Base-by-base conservation (phyloP, 2,329 filamentous ascomycete species). In the Paecilomyces dactylethromorphus region DNA sequence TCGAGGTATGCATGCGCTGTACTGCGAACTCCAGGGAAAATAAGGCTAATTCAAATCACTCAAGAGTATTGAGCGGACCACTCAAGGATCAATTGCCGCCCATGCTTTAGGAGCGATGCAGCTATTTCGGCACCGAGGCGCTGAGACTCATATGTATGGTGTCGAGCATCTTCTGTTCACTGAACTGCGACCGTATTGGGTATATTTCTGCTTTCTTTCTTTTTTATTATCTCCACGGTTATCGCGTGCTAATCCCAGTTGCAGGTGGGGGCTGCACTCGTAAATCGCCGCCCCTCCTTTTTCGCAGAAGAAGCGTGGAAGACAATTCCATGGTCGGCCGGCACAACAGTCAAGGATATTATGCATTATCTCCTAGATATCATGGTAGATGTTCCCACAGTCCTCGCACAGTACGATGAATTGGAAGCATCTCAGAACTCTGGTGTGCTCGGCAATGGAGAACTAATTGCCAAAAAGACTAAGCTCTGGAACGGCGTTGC, bases 151-250 rank as follows among this genome's bases (percentile, higher is more conserved):
- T 59, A 70, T 75, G 55, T 71, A 72, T 58, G 74, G 74, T 1
- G 71, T 76, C 2, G 74, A 76, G 54, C 73, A 76, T 64, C 61
- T 73, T 3, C 57, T 75, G 6, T 76, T 73, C 53, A 71, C 72
- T 2, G 74, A 76, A 54, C 63, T 76, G 24, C 68, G 74, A 24
- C 73, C 74, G 12, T 76, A 75, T 55, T 75, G 72, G 73, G 73
- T 75, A 66, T 8, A 54, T 45, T n/a, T n/a, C n/a, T n/a, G n/a
- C 3, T 12, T 21, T 18, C 24, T 21, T 32, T n/a, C 13, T 35
- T 7, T 56, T 39, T 11, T n/a, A n/a, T 3, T n/a, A 22, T 3
- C 13, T 45, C 12, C 13, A 45, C 24, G 10, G 6, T 13, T 21
- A 56, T n/a, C 15, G 18, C 31, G 55, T 63, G 53, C 60, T 53